Base-by-base conservation (phyloP, 1,284 basidiomycete genomes). In the Caloboletus inedulis region DNA sequence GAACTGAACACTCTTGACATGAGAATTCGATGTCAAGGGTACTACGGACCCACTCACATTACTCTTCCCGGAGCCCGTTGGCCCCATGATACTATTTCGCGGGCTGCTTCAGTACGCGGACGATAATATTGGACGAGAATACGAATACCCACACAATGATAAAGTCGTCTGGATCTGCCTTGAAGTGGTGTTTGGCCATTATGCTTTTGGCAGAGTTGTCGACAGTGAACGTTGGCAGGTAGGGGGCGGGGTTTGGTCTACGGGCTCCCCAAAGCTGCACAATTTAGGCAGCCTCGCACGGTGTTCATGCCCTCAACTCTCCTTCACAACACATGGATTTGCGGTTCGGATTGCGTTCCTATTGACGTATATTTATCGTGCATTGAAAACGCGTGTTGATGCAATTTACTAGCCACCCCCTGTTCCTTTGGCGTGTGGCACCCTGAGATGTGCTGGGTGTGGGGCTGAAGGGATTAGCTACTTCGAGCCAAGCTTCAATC, bases 1-100 rank as follows among this genome's bases (percentile, higher is more conserved):
- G 37, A 63, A 53, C 62, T 64, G 10, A 33, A 9, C 18, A 7
- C 23, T n/a, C 6, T 47, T 25, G 3, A 41, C 29, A 19, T 23
- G 30, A 46, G 4, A 25, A 30, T 35, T 35, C 16, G 14, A 35
- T 2, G 5, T 27, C 12, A 21, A 34, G 10, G 9, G 0, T 10
- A 27, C 10, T 1, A 34, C 3, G 1, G 10, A 23, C 12, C 5
- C 3, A 42, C 62, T 50, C 16, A 64, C 62, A 19, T 66, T 60
- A 8, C 31, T 62, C 46, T 66, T 63, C 3, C 63, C 63, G 2
- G 59, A 46, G 31, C 62, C 62, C 2, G 60, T 61, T 2, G 52
- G 61, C 0, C 63, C 61, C 61, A 65, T 62, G 3, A 59, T 0
- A 13, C 56, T 63, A 35, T 57, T 56, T 48, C 3, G n/a, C 1